Conservation (phyloP, 176 grass and related monocot species). For the Eragrostis nindensis region DNA sequence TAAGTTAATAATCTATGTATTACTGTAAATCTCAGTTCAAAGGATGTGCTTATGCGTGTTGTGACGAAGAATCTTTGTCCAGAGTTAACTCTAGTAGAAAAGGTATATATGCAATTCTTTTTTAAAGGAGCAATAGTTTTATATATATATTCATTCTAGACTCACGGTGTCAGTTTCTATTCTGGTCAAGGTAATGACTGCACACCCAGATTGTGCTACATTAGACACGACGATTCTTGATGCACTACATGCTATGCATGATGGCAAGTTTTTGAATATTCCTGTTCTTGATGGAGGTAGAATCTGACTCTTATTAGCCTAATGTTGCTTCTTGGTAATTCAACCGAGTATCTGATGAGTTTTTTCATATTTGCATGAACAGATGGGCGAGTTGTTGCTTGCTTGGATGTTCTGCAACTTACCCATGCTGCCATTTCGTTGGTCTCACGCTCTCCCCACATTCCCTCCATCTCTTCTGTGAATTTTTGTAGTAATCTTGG, state of each 20-base stretch:
- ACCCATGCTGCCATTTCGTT: constrained; percentile 96
- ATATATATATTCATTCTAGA: constrained; percentile 33
- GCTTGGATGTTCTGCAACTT: constrained; percentile 96
- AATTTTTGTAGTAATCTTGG: constrained; percentile 1
- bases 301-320: constrained; percentile 15
- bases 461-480: not conserved
- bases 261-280: constrained; percentile 97
- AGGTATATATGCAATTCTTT: constrained; percentile 58
- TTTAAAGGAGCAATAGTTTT: not conserved
- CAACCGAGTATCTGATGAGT: constrained; percentile 19
- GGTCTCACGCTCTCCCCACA: constrained; percentile 45
- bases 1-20: constrained; percentile 29
- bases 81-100: constrained; percentile 92
- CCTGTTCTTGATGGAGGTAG: constrained; percentile 94
- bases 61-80: constrained; percentile 91
- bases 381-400: constrained; percentile 83
- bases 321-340: constrained; percentile 18
- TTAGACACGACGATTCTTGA: constrained; percentile 92
- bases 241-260: constrained; percentile 89
- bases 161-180: constrained; percentile 31
- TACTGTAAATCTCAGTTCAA: constrained; percentile 67
- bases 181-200: constrained; percentile 82
- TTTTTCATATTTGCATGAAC: constrained; percentile 22
- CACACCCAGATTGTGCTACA: constrained; percentile 78
- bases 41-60: constrained; percentile 97